Evolutionary conservation across 2,329 filamentous ascomycete genomes (phyloP).

Genomic region (Byssochlamys sp.): DNA sequence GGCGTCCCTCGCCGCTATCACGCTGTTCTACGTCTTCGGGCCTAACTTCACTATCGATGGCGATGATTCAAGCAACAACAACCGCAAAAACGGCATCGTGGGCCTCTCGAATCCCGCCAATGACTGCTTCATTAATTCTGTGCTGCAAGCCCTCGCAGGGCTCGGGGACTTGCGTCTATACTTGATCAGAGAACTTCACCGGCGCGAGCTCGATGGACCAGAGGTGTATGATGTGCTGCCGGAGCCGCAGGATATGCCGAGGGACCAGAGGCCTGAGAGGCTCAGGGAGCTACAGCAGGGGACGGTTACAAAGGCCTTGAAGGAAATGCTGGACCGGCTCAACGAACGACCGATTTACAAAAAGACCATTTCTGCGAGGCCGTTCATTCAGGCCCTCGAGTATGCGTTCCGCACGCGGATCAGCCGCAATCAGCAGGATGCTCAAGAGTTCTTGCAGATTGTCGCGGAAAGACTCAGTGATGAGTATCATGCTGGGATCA

Average conservation of each 20-base stretch:
- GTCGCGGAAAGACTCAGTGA: conserved; percentile 86
- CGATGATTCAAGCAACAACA: conserved; percentile 51
- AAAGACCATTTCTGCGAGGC: conserved; percentile 83
- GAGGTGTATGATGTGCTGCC: conserved; percentile 62
- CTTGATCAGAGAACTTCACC: conserved; percentile 81
- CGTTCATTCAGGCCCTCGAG: conserved; percentile 76
- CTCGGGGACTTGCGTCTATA: conserved; percentile 82
- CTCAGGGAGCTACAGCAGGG: conserved; percentile 62
- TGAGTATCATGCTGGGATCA: conserved; percentile 78
- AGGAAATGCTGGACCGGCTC: conserved; percentile 81
- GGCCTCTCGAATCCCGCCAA: conserved; percentile 86
- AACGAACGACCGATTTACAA: conserved; percentile 89
- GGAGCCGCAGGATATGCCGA: conserved; percentile 29
- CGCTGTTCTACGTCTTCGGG: conserved; percentile 91
- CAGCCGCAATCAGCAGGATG: conserved; percentile 90
- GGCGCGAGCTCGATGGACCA: conserved; percentile 67
- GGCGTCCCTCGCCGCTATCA: conserved; percentile 86
- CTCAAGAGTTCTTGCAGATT: conserved; percentile 92
- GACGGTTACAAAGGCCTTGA: conserved; percentile 74
- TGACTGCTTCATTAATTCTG: conserved; percentile 93
- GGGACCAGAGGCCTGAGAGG: conserved; percentile 37
- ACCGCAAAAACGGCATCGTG: conserved; percentile 75
- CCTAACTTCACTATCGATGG: conserved; percentile 94
- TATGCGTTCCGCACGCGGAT: conserved; percentile 80
- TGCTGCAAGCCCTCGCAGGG: conserved; percentile 84